Conservation (phyloP, 176 grass and related monocot genomes). For the Cenchrus purpureus region DNA sequence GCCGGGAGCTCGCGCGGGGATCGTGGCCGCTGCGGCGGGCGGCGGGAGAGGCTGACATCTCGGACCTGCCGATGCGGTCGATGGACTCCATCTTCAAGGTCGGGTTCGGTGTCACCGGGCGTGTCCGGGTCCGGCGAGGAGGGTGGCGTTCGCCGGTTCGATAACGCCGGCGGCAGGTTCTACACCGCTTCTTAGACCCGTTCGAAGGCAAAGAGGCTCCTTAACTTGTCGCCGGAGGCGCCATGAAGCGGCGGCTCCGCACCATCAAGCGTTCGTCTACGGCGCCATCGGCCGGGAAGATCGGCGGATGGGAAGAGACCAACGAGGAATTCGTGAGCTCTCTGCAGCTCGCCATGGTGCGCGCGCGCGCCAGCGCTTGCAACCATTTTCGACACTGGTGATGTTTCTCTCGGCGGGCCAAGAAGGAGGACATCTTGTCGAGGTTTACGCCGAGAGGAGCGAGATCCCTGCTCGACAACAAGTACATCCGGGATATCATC, state of each 20-base stretch:
- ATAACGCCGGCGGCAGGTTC: conserved; percentile 57
- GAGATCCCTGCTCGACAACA: conserved; percentile 47
- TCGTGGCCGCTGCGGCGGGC: conserved; percentile 35
- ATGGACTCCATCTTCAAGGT: conserved; percentile 82
- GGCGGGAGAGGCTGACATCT: conserved; percentile 45
- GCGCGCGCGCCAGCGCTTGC: neutral
- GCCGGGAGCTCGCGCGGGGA: conserved; percentile 53
- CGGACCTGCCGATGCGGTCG: conserved; percentile 69
- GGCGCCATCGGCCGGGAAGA: conserved; percentile 48
- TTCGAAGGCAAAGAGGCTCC: conserved; percentile 64
- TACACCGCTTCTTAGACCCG: conserved; percentile 59
- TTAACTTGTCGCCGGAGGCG: conserved; percentile 64
- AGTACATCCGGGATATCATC: conserved; percentile 78
- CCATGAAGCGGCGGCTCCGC: conserved; percentile 59
- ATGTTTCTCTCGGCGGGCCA: conserved; percentile 37
- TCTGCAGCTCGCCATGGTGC: neutral
- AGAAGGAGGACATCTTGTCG: conserved; percentile 74
- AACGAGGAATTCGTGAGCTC: conserved; percentile 54
- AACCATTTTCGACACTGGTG: neutral
- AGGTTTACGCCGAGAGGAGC: conserved; percentile 65
- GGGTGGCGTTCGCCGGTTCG: conserved; percentile 65
- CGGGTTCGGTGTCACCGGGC: conserved; percentile 63
- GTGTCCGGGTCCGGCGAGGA: conserved; percentile 39
- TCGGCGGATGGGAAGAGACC: conserved; percentile 43
- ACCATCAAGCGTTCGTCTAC: conserved; percentile 71